These are phyloP conservation scores for Quercus gilva DNA, from an alignment of 306 rosid genomes.

Conservation along the genomic window DNA sequence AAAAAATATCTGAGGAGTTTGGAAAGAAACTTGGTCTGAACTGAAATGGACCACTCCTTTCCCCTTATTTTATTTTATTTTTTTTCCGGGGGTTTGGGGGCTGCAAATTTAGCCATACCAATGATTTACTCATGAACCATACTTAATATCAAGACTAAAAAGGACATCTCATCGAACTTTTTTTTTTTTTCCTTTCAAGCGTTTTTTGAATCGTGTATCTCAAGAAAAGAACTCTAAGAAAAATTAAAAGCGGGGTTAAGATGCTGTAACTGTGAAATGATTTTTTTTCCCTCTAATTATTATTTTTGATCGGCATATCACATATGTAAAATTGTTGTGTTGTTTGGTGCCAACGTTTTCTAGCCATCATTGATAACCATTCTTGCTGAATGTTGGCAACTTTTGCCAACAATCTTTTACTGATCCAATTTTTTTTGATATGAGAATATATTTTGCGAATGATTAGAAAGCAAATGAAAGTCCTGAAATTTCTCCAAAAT, in stretches of 20 bases:
- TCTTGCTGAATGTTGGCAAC: background rate
- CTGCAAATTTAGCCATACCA: background rate
- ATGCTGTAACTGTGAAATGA: background rate
- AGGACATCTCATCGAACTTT: slow-evolving; percentile 28
- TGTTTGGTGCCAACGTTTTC: background rate
- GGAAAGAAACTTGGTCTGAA: too few species aligned
- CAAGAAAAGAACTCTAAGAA: slow-evolving; percentile 55
- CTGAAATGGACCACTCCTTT: too few species aligned
- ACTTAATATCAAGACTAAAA: slow-evolving; percentile 32
- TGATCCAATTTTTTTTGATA: background rate
- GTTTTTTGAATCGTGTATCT: slow-evolving; percentile 38
- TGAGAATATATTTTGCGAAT: background rate
- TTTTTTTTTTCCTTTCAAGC: slow-evolving; percentile 46
- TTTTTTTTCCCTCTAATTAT: background rate
- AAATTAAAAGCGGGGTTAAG: slow-evolving; percentile 35
- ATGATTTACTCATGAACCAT: slow-evolving; percentile 11
- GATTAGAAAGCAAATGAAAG: background rate
- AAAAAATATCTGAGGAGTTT: too few species aligned
- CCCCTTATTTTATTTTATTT: rapidly evolving
- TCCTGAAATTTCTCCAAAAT: background rate
- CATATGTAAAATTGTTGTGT: background rate
- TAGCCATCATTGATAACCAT: background rate
- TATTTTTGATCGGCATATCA: background rate
- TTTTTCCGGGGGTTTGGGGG: too few species aligned
- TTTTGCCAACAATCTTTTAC: background rate